Conservation (phyloP, 331 rosid species). For the Phaseolus coccineus region DNA sequence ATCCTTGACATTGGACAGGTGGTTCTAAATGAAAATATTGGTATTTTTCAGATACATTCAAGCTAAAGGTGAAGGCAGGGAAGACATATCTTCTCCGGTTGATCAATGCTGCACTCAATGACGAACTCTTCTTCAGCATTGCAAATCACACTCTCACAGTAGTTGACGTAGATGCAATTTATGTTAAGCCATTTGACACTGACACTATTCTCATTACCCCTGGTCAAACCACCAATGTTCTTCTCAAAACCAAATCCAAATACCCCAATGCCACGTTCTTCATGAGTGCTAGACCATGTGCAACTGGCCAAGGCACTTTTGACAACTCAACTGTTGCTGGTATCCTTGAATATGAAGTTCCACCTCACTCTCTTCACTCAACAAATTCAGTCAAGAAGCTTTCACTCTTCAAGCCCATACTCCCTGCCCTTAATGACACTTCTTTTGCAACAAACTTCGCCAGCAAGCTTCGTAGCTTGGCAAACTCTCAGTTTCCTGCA, state of each 20-base stretch:
- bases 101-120: constrained; percentile 50
- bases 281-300: constrained; percentile 53
- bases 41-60: constrained; percentile 44
- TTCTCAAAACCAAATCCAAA: constrained; percentile 44
- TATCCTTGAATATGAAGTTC: constrained; percentile 42
- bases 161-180: constrained; percentile 50
- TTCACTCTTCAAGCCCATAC: constrained; percentile 44
- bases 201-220: constrained; percentile 47
- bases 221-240: constrained; percentile 51
- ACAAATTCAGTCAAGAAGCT: constrained; percentile 32
- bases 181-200: constrained; percentile 51
- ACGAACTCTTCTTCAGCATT: constrained; percentile 53
- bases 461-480: constrained; percentile 49
- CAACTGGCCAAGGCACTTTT: constrained; percentile 51
- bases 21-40: background rate
- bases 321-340: constrained; percentile 57
- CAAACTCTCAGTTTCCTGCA: constrained; percentile 41
- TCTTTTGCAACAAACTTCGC: constrained; percentile 44
- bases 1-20: background rate
- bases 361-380: constrained; percentile 14
- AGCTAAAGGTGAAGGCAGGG: constrained; percentile 44
- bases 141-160: constrained; percentile 50
- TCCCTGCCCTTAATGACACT: constrained; percentile 55
- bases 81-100: constrained; percentile 43
- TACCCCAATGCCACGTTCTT: constrained; percentile 49